Base-by-base conservation (phyloP, 1,139 yeast species). In the Groenewaldozyma auringiensis region DNA sequence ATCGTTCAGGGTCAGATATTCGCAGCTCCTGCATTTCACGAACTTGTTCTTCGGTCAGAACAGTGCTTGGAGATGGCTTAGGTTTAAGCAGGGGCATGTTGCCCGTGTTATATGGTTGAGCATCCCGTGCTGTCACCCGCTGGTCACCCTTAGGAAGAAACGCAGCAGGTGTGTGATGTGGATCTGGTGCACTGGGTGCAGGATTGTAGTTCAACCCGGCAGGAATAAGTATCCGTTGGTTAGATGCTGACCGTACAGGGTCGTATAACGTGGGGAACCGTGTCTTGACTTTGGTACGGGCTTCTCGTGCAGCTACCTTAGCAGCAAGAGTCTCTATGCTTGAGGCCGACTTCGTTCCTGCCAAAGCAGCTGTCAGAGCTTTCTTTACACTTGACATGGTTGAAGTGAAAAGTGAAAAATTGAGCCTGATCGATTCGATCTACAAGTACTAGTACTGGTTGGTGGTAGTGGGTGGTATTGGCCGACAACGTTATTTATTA, bases 81-180 rank as follows among this genome's bases (percentile, higher is more conserved):
- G 68, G 59, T 11, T 47, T 53, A 34, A 65, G 50, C 3, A 53
- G 50, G 0, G 62, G 77, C 54, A 67, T 67, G n/a, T 64, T 63
- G 32, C 51, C 52, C 1, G 58, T 57, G 33, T 53, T 51, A 44
- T 50, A 53, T 34, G 55, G 51, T 41, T 57, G 41, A 9, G 50
- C 51, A 31, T 61, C 60, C 37, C 63, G 55, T 6, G 44, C 41
- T 2, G 62, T 65, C 49, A 70, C 72, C 56, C 94, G 74, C 29
- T 78, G 78, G 58, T 84, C 94, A 6, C 64, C 57, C 2, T 65
- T 57, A 2, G 95, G 95, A 46, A 86, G 66, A 60, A 86, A 86
- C 3, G 80, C 79, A 51, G 74, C 74, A 31, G 95, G 94, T 0
- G 95, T 86, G 25, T 72, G 67, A 25, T 76, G 69, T 41, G 82